Base-by-base conservation (phyloP, 1,139 yeast genomes). In the Yamadazyma sp. region DNA sequence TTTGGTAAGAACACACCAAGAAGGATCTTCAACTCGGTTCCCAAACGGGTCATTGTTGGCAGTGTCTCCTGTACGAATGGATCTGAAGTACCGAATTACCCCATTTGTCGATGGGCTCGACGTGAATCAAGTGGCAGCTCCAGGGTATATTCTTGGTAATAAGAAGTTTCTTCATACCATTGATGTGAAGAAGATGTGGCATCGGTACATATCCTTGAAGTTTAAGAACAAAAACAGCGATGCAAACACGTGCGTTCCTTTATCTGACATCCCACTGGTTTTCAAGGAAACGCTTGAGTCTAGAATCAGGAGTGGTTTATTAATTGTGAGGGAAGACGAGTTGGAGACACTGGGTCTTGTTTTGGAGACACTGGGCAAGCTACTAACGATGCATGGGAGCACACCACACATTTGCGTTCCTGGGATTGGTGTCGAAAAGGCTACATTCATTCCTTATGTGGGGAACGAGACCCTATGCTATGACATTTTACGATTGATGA, bases 11-110 rank as follows among this genome's bases (percentile, higher is more conserved):
- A 47, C 51, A 10, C 40, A 45, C 31, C 34, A 37, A 25, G 50
- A 45, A 17, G 23, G 40, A 8, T 13, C 29, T 5, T 37, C 42
- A 6, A 28, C 33, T 8, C 35, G 50, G 28, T 46, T 47, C 27
- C 50, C 49, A 3, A 42, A 30, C 29, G 53, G 53, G 10, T 21
- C 37, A 22, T 31, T 48, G 10, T 29, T 47, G 4, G 27, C 31
- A 18, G 12, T 47, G 7, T 14, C 28, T 2, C 39, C 47, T 1
- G 31, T 29, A 11, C 23, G 24, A n/a, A n/a, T n/a, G 3, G 39
- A 16, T 9, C 20, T 15, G 26, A 23, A 23, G 20, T 27, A 27
- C n/a, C 20, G 3, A 3, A 15, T 27, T 16, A 21, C 23, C 3
- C 44, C 40, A 2, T 9, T 11, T 11, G 12, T 37, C 1, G 39